These are phyloP conservation scores for Pichia exigua DNA, from an alignment of 805 yeast genomes.

Conservation along the genomic window DNA sequence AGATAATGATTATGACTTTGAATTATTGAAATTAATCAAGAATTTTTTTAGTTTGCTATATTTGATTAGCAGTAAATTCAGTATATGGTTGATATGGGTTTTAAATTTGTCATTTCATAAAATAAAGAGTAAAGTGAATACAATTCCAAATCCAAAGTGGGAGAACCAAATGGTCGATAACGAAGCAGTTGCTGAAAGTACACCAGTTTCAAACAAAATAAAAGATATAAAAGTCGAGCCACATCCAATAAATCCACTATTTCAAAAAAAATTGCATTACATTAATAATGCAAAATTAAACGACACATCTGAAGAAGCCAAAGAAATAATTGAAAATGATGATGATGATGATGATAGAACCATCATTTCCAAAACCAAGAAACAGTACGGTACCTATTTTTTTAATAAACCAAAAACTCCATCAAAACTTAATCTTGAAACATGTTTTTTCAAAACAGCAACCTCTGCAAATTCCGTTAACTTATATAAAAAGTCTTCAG, in stretches of 20 bases:
- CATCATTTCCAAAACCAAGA: background rate
- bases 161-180: background rate
- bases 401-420: constrained; percentile 7
- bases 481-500: background rate
- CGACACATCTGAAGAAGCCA: background rate
- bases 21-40: constrained; percentile 19
- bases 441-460: constrained; percentile 15
- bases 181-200: constrained; percentile 3
- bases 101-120: constrained; percentile 13
- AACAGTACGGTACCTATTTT: constrained; percentile 25
- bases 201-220: background rate
- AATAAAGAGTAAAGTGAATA: constrained; percentile 13
- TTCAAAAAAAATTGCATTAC: background rate
- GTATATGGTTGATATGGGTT: constrained; percentile 20
- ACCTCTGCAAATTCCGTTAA: constrained; percentile 8
- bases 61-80: constrained; percentile 17
- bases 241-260: constrained; percentile 1
- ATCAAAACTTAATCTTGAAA: constrained; percentile 10
- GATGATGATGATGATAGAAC: background rate
- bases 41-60: constrained; percentile 15
- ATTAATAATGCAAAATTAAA: background rate
- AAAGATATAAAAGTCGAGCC: background rate
- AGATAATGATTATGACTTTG: constrained; percentile 17
- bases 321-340: background rate
- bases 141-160: constrained; percentile 19